Conservation (phyloP, 2,329 filamentous ascomycete species). For the Sclerotinia subarctica region DNA sequence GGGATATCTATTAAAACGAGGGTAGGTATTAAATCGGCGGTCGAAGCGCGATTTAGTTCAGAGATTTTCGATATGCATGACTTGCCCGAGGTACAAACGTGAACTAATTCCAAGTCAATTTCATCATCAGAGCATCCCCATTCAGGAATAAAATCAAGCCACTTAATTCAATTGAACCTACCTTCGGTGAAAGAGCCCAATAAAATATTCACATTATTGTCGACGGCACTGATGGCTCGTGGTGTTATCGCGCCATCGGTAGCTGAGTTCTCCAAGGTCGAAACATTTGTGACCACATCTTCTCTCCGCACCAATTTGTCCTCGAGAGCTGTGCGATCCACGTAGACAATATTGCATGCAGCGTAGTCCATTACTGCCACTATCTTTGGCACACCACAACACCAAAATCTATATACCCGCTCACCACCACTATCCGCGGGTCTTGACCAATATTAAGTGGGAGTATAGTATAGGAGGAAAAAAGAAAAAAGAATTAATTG, state of each 20-base stretch:
- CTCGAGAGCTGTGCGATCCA: conserved; percentile 42
- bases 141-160: conserved; percentile 18
- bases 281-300: conserved; percentile 34
- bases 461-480: not conserved
- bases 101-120: conserved; percentile 43
- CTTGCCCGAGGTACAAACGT: conserved; percentile 50
- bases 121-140: conserved; percentile 7
- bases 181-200: conserved; percentile 52
- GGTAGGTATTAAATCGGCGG: conserved; percentile 49
- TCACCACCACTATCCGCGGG: conserved; percentile 28
- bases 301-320: conserved; percentile 40
- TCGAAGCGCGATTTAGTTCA: conserved; percentile 47
- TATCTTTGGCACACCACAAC: conserved; percentile 33
- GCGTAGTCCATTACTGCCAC: conserved; percentile 42
- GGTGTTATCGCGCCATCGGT: conserved; percentile 23
- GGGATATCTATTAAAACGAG: conserved; percentile 54
- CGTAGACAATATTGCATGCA: conserved; percentile 45
- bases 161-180: conserved; percentile 18
- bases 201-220: conserved; percentile 48
- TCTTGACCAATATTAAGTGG: conserved; percentile 16
- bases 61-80: conserved; percentile 52
- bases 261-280: conserved; percentile 28
- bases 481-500: not conserved
- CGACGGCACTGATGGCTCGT: conserved; percentile 40
- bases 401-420: conserved; percentile 27